A percentile compares a stretch with the other conserved stretches of the same genome.
phyloP scores from a whole-genome alignment of 306 rosid species.

The Gastrolobium bilobum region DNA sequence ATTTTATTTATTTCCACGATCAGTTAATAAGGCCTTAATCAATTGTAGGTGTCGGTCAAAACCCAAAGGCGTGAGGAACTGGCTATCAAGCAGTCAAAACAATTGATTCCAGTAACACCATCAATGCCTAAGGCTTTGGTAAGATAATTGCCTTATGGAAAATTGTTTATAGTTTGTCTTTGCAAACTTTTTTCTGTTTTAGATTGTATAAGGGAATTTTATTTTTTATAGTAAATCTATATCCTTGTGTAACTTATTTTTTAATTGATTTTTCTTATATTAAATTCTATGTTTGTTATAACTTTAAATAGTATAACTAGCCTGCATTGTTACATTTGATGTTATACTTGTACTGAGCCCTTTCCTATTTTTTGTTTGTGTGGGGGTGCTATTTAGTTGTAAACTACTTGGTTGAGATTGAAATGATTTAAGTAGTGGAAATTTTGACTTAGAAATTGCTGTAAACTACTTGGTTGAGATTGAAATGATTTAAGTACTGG shows the following conservation, averaged over 20 bases:
- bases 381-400: slow-evolving; percentile 8
- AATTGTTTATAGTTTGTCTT: slow-evolving; percentile 34
- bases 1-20: slow-evolving; percentile 31
- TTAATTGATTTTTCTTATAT: slow-evolving; percentile 13
- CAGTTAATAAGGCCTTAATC: slow-evolving; percentile 29
- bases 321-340: slow-evolving; percentile 12
- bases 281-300: slow-evolving; percentile 22
- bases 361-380: background rate
- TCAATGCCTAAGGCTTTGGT: slow-evolving; percentile 87
- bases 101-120: slow-evolving; percentile 92
- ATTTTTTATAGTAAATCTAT: slow-evolving; percentile 30
- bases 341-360: background rate
- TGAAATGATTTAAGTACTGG: background rate
- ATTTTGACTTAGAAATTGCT: slow-evolving; percentile 6
- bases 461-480: background rate
- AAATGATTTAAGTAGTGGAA: background rate
- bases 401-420: background rate
- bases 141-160: slow-evolving; percentile 36
- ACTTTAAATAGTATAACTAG: slow-evolving; percentile 7
- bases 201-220: slow-evolving; percentile 20
- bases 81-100: slow-evolving; percentile 95
- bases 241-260: background rate
- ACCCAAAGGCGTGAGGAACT: slow-evolving; percentile 95
- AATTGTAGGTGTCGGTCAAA: slow-evolving; percentile 71
- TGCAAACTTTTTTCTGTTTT: slow-evolving; percentile 27